Evolutionary conservation across 2,329 filamentous ascomycete species (phyloP), one percentile per base, ranked within the genome.

Genomic region (Aspergillus pseudoglaucus): DNA sequence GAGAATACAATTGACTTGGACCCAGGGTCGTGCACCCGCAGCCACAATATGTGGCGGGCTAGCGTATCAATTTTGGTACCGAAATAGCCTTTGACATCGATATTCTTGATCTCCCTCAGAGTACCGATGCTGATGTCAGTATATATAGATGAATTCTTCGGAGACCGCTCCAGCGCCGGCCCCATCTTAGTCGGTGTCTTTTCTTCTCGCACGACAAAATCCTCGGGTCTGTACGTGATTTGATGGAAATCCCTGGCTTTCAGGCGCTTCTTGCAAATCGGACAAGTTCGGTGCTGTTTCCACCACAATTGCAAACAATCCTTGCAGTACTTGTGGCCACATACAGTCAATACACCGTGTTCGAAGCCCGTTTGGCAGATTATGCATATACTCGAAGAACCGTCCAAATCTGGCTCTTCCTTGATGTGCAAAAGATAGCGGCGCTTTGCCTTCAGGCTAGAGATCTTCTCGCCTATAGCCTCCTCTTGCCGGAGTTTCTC

Each of bases 1-100:
- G 88, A 94, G 66, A 95, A 98, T n/a, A 97, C 79, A 63, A 98
- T 87, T 0, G 88, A 87, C 64, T 97, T 97, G 8, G 89, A 83
- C 0, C 89, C 89, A 0, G 89, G 88, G 56, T 96, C 90, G 42
- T 87, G 82, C 55, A 86, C 76, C 2, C 91, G 82, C 17, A 97
- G 76, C 88, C 88, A 96, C 14, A 95, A 69, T 2, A 97, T 69
- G 64, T 97, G 93, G 2, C 88, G 80, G 23, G 85, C 78, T 2
- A 91, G 70, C 0, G 82, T 94, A 64, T 96, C 90, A 15, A 97
- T 84, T 67, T 97, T 98, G 0, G 88, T 94, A 1, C 89, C 90
- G 60, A 88, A 96, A 0, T 86, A 90, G 14, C 69, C 72, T 9
- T 82, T 71, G 1, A 97, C 75, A 44, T 93, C 83, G 48, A 95